phyloP scores from a whole-genome alignment of 129 eudicot species.

The Chrysanthemum seticuspe region DNA sequence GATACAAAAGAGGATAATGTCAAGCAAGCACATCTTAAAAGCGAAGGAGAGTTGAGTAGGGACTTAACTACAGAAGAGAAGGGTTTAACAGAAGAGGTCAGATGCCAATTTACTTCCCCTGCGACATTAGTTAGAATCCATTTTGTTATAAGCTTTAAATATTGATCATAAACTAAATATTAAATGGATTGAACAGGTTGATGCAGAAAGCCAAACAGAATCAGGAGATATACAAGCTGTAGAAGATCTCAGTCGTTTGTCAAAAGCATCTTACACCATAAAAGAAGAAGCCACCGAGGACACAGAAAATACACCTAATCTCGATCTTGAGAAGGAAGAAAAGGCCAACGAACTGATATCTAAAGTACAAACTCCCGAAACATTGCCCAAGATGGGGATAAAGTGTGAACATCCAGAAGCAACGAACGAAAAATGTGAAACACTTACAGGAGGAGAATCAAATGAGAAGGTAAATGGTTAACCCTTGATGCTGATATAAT shows the following conservation, averaged over 20 bases:
- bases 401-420: conserved; percentile 18
- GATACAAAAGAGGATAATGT: conserved; percentile 14
- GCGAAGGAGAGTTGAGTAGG: conserved; percentile 8
- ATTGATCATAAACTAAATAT: neutral
- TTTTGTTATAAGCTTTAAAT: too few species aligned
- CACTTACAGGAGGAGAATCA: conserved; percentile 7
- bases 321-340: conserved; percentile 9
- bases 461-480: conserved; percentile 24
- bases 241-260: conserved; percentile 19
- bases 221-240: conserved; percentile 6
- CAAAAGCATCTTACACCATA: conserved; percentile 11
- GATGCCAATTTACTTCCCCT: conserved; percentile 8
- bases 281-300: neutral
- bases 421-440: conserved; percentile 16
- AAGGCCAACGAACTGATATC: neutral
- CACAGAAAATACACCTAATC: neutral
- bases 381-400: conserved; percentile 8
- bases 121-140: too few species aligned
- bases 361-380: conserved; percentile 8
- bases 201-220: conserved; percentile 18
- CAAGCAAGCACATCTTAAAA: neutral
- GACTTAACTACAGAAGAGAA: conserved; percentile 15
- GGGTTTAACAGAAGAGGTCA: conserved; percentile 15
- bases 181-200: conserved; percentile 31
- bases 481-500: conserved; percentile 5